Evolutionary conservation across 2,329 filamentous ascomycete genomes (phyloP).

Genomic region (Emmonsiellopsis sp.): DNA sequence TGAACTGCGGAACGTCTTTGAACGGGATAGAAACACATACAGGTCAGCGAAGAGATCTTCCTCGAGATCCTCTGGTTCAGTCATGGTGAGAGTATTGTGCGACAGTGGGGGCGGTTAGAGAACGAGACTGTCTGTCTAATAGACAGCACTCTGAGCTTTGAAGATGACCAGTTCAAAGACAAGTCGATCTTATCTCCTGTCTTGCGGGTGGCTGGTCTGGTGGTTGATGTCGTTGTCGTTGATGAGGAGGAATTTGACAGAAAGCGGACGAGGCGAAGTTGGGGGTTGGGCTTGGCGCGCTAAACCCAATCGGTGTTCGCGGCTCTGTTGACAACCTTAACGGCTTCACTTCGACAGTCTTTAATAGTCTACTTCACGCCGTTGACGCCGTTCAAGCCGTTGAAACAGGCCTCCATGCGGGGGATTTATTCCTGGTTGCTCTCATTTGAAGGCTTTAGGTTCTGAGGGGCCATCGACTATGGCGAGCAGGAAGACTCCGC

Average conservation of each 20-base stretch:
- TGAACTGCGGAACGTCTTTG: not conserved
- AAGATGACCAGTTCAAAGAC: not conserved
- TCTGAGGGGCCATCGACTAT: conserved; percentile 15
- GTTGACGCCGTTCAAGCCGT: too few relatives aligned
- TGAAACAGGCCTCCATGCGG: not conserved
- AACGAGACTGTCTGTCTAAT: not conserved
- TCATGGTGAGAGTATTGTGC: conserved; percentile 47
- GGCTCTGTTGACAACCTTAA: too few relatives aligned
- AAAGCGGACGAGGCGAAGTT: conserved; percentile 15
- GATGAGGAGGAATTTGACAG: not conserved
- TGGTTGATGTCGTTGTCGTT: too few relatives aligned
- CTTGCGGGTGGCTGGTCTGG: not conserved
- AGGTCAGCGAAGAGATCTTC: conserved; percentile 94
- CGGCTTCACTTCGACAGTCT: too few relatives aligned
- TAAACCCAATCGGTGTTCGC: conserved; percentile 8
- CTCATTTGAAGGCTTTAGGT: not conserved
- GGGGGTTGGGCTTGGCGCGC: conserved; percentile 10
- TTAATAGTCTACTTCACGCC: too few relatives aligned
- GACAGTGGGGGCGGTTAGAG: not conserved
- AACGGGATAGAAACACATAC: conserved; percentile 48
- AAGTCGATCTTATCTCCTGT: too few relatives aligned
- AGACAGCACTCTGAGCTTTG: not conserved
- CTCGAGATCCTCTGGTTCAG: conserved; percentile 72
- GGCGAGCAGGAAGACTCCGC: conserved; percentile 49
- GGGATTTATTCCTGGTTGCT: not conserved